Evolutionary conservation across 2,329 filamentous ascomycete genomes (phyloP), one percentile per base, ranked within the genome.

Genomic region (Fusarium sterilihyphosum): DNA sequence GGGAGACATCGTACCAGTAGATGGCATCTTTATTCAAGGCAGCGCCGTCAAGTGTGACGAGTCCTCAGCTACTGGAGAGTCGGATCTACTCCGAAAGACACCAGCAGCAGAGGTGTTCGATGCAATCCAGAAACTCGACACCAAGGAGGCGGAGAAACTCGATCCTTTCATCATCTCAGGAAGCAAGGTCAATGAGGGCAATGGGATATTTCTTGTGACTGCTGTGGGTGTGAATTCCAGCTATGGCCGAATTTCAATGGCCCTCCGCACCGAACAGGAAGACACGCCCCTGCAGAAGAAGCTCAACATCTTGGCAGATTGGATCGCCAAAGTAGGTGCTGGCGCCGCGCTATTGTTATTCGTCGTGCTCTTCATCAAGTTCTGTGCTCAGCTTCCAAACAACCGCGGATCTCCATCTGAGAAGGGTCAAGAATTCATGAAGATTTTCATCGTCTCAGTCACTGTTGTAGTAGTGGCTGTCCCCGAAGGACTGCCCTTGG

Each of bases 331-430:
- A 69, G 69, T 82, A 33, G 88, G 88, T 35, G 90, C 92, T 76
- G 90, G 89, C 63, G 91, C 93, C 38, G 93, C 93, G 50, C 82
- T 93, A 20, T 82, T 95, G 13, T 86, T 96, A 26, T 96, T 96
- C 80, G 83, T 94, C 60, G 92, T 94, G 31, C 86, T 95, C 18
- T 90, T 95, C 77, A 93, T 96, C 84, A 92, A 93, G 78, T 96
- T 95, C 80, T 84, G 94, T 31, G 91, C 88, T 40, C 82, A 87
- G 22, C 86, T 96, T 13, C 87, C 88, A 10, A 78, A 83, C 41
- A 90, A 89, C 77, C 49, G 74, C 29, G 80, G 74, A 1, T 82
- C 84, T 0, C 84, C 90, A 4, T 85, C 89, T 0, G 83, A 88
- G 58, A 94, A 94, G 82, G 83, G 80, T 1, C 84, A 84, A 43